Conservation (phyloP, 1,284 basidiomycete genomes). For the Trichosporon inkin region DNA sequence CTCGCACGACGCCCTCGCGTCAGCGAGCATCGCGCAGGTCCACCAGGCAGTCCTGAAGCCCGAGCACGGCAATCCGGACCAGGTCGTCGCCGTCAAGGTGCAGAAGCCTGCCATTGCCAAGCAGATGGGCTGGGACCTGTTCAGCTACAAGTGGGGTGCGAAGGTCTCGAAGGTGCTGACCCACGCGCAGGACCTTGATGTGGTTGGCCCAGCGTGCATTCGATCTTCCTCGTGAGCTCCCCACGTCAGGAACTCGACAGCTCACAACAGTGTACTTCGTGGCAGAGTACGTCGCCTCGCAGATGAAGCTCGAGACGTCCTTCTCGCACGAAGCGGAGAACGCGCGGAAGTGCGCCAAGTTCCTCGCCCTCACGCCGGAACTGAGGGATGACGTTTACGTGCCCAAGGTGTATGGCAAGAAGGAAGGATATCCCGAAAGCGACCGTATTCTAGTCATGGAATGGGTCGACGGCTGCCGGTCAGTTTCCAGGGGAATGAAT, state of each 20-base stretch:
- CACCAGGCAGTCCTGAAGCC: constrained; percentile 65
- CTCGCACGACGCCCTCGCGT: constrained; percentile 67
- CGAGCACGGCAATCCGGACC: constrained; percentile 24
- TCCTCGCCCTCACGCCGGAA: constrained; percentile 54
- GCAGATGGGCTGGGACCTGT: constrained; percentile 78
- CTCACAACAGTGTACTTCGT: constrained; percentile 41
- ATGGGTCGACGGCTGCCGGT: constrained; percentile 64
- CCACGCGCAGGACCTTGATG: constrained; percentile 36
- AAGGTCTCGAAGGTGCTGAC: neutral
- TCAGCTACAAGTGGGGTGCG: constrained; percentile 42
- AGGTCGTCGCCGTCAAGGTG: constrained; percentile 78
- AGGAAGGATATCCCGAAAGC: constrained; percentile 57
- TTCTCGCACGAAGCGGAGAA: constrained; percentile 63
- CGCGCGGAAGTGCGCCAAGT: constrained; percentile 45
- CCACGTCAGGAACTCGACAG: neutral
- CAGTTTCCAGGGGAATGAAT: constrained; percentile 14
- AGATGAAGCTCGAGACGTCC: constrained; percentile 74
- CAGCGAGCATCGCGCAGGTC: constrained; percentile 84
- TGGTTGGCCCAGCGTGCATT: constrained; percentile 46
- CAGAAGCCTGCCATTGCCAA: constrained; percentile 80
- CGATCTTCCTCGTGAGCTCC: constrained; percentile 47
- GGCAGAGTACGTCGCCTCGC: constrained; percentile 71
- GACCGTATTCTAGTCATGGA: constrained; percentile 77
- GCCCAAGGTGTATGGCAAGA: constrained; percentile 68
- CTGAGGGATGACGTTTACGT: constrained; percentile 70